phyloP scores from a whole-genome alignment of 495 filamentous ascomycete genomes.

The Chlorociboria aeruginascens region DNA sequence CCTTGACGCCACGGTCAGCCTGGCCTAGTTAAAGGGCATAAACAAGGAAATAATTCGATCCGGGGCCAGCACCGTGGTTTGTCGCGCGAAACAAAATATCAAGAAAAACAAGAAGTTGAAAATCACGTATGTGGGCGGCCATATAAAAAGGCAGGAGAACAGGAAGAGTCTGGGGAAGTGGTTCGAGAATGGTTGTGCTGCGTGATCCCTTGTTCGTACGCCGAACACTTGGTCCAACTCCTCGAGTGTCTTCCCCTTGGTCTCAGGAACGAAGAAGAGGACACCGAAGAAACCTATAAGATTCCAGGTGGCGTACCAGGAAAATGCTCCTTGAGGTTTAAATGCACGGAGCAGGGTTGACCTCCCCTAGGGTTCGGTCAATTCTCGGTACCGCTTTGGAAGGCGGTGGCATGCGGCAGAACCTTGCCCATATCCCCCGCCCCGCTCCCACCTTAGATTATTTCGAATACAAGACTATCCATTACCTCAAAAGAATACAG shows the following conservation, averaged over 20 bases:
- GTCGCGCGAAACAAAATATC: slow-evolving; percentile 6
- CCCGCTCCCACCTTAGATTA: too few species aligned
- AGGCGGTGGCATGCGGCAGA: too few species aligned
- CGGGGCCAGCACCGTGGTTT: slow-evolving; percentile 3
- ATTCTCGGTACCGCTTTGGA: too few species aligned
- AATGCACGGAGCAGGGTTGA: slow-evolving; percentile 49
- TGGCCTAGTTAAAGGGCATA: background rate
- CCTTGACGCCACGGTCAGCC: background rate
- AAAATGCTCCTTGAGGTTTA: slow-evolving; percentile 33
- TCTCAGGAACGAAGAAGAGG: slow-evolving; percentile 67
- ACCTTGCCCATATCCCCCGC: too few species aligned
- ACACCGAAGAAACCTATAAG: slow-evolving; percentile 56
- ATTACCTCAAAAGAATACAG: too few species aligned
- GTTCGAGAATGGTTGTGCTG: slow-evolving; percentile 15
- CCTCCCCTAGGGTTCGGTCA: too few species aligned
- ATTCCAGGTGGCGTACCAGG: slow-evolving; percentile 57
- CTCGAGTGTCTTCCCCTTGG: slow-evolving; percentile 65
- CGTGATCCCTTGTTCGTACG: slow-evolving; percentile 34
- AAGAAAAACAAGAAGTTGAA: slow-evolving; percentile 11
- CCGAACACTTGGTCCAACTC: slow-evolving; percentile 48
- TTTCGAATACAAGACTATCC: too few species aligned
- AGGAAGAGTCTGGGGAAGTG: slow-evolving; percentile 10
- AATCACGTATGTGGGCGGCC: slow-evolving; percentile 12
- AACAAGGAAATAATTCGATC: slow-evolving; percentile 6
- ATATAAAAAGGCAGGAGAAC: background rate